A percentile compares a stretch with the other conserved stretches of the same genome.
These are phyloP conservation scores for Pittosporum tobira DNA, from an alignment of 129 eudicot species.

Conservation along the genomic window DNA sequence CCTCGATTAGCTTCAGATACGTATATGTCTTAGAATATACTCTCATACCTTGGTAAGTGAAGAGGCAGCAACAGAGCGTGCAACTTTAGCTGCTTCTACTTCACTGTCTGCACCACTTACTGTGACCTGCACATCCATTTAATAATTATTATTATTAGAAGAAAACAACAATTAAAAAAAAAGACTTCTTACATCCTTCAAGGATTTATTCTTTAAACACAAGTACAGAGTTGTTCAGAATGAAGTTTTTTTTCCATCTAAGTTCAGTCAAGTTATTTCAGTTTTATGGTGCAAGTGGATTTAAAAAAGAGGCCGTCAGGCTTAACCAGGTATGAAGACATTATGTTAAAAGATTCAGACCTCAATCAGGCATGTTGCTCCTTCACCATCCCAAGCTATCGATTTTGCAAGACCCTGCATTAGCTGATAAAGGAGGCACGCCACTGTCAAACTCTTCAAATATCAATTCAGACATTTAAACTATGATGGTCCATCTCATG, in stretches of 20 bases:
- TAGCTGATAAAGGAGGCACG: conserved; percentile 34
- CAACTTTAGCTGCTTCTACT: conserved; percentile 83
- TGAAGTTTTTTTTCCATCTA: too few species aligned
- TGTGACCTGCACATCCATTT: conserved; percentile 43
- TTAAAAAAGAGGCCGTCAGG: neutral
- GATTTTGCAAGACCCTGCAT: conserved; percentile 99
- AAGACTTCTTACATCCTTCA: too few species aligned
- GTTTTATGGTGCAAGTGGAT: neutral
- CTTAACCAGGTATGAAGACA: neutral
- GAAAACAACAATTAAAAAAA: too few species aligned
- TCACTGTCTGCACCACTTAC: conserved; percentile 75
- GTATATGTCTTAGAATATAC: neutral
- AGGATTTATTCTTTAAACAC: too few species aligned
- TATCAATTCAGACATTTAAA: neutral
- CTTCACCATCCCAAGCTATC: conserved; percentile 99
- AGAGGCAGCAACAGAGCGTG: conserved; percentile 86
- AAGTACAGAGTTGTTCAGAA: too few species aligned
- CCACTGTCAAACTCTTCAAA: neutral
- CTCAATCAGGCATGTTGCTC: conserved; percentile 96
- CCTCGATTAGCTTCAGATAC: neutral
- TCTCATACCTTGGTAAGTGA: conserved; percentile 57
- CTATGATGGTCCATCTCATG: neutral
- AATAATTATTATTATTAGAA: too few species aligned
- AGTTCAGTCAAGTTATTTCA: too few species aligned
- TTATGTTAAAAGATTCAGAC: conserved; percentile 24